Evolutionary conservation across 1,139 yeast species (phyloP), one percentile per base, ranked within the genome.

Genomic region (Taphrina populina): DNA sequence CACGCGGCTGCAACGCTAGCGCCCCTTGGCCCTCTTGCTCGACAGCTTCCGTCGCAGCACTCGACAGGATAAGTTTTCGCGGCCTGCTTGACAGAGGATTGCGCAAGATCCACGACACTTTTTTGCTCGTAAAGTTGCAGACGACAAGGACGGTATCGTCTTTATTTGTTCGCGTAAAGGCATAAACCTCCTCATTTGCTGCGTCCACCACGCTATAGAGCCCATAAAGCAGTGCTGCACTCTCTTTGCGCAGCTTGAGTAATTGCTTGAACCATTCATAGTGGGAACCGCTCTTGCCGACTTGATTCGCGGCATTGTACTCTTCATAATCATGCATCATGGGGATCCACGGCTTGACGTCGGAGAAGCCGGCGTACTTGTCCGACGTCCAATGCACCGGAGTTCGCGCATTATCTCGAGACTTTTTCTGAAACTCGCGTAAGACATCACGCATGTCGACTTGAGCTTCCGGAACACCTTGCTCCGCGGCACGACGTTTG

Each of bases 341-440:
- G 60, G 73, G 69, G 65, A 75, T 78, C 83, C 83, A 79, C 21
- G 83, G 82, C 60, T 68, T 67, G 33, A 69, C 76, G 2, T 73
- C 66, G 19, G 80, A 67, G 65, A 78, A 79, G 0, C 82, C 82
- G 34, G 70, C 81, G 61, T 71, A 63, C 11, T 64, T 69, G 1
- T 72, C 64, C 46, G 65, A 65, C 58, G 72, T 74, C 83, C 83
- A 79, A 64, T 77, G 82, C 59, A 79, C 77, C 26, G 82, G 83
- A 4, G 82, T 73, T 65, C 83, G 71, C 4, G 81, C 75, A 63
- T 79, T 73, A 64, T 79, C 83, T 65, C 83, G 71, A 8, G 64
- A 62, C 32, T 58, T 58, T n/a, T 41, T 52, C 35, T 59, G 61
- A 20, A 63, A 35, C 13, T 41, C 43, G 3, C 21, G 71, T 69